A percentile compares a stretch with the other conserved stretches of the same genome.
These are phyloP conservation scores for Inga laurina DNA, from an alignment of 306 rosid species.

Conservation along the genomic window DNA sequence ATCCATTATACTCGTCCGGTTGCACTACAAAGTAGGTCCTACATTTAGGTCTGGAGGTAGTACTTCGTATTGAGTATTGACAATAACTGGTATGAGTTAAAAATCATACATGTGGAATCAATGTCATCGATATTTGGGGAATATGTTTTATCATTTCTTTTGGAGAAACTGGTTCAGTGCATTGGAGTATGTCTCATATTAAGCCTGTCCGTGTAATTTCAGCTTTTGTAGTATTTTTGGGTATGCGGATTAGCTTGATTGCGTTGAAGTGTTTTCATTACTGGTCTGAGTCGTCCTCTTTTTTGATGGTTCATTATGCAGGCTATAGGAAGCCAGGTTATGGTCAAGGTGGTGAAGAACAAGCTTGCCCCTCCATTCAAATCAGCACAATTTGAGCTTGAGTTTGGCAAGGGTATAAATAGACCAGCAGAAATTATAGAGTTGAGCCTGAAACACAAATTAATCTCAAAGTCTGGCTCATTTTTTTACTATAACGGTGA, in stretches of 20 bases:
- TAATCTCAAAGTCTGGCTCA: constrained; percentile 54
- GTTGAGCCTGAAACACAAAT: constrained; percentile 64
- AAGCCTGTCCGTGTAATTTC: background rate
- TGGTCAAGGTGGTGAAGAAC: constrained; percentile 92
- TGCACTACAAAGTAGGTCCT: no score
- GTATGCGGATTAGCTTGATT: constrained; percentile 9
- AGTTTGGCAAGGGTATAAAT: constrained; percentile 89
- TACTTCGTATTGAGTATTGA: background rate
- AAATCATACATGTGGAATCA: constrained; percentile 3
- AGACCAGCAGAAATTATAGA: constrained; percentile 65
- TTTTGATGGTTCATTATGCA: constrained; percentile 37
- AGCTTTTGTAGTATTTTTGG: background rate
- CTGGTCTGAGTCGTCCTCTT: background rate
- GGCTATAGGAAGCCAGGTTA: constrained; percentile 78
- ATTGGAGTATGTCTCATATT: background rate
- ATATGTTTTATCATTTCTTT: background rate
- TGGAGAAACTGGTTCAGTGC: constrained; percentile 10
- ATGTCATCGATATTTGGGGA: background rate
- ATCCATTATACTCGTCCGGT: background rate
- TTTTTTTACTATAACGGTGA: constrained; percentile 49
- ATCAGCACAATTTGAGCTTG: constrained; percentile 79
- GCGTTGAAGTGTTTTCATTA: background rate
- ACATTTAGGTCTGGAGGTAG: no score
- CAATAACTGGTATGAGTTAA: background rate
- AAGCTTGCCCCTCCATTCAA: constrained; percentile 94